These are phyloP conservation scores for Pichia insulana DNA, from an alignment of 805 yeast genomes.

Conservation along the genomic window DNA sequence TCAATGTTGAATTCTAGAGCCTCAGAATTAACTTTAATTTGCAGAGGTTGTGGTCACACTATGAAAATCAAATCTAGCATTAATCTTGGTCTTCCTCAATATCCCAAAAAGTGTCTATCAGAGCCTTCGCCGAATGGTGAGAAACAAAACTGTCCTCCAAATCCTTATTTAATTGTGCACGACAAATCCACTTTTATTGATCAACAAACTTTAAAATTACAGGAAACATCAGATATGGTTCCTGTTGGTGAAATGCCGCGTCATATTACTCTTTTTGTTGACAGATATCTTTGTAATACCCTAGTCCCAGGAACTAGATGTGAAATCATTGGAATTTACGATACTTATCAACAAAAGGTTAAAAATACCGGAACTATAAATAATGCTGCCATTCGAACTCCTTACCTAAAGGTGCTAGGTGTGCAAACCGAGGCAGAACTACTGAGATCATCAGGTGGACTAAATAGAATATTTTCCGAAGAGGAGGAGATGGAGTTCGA, in stretches of 20 bases:
- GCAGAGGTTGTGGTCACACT: conserved; percentile 81
- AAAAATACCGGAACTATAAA: conserved; percentile 41
- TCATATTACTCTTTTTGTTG: conserved; percentile 78
- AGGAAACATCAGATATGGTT: conserved; percentile 96
- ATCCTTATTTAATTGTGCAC: conserved; percentile 89
- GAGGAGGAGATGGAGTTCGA: conserved; percentile 92
- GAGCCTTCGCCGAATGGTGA: conserved; percentile 43
- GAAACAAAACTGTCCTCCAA: conserved; percentile 67
- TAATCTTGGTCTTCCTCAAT: conserved; percentile 60
- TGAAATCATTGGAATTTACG: conserved; percentile 84
- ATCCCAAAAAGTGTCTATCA: conserved; percentile 62
- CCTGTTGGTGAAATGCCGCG: conserved; percentile 99
- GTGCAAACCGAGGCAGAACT: conserved; percentile 65
- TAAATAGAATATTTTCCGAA: conserved; percentile 59
- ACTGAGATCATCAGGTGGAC: conserved; percentile 35
- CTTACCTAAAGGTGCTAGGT: conserved; percentile 82
- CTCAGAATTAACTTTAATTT: conserved; percentile 71
- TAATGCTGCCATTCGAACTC: conserved; percentile 85
- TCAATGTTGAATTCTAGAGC: conserved; percentile 86
- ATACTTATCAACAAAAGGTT: conserved; percentile 74
- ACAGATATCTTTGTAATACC: conserved; percentile 79
- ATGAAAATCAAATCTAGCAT: conserved; percentile 50
- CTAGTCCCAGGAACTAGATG: conserved; percentile 95
- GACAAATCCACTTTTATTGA: conserved; percentile 91
- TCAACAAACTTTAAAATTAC: conserved; percentile 88